Evolutionary conservation across 2,329 filamentous ascomycete species (phyloP), one percentile per base, ranked within the genome.

Genomic region (Chaetomium olivaceum): DNA sequence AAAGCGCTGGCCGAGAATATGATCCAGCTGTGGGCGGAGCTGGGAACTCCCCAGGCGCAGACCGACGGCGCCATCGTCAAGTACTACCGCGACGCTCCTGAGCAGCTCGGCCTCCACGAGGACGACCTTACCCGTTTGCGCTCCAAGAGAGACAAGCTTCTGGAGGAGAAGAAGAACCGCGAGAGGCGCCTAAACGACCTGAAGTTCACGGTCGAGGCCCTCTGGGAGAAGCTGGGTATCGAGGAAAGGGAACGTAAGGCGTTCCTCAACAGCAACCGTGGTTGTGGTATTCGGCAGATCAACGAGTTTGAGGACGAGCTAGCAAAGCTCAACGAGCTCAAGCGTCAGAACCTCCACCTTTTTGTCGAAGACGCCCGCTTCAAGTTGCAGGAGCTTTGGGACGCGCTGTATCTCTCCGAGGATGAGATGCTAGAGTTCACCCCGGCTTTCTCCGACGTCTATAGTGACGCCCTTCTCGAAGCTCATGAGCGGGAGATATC

Each of bases 381-480:
- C 79, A 92, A 91, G 75, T 84, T 99, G 12, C 94, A 98, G 77
- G 93, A 96, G 74, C 86, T 99, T 0, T 99, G 96, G 95, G 95
- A 99, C 75, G 84, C 87, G 0, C 81, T 99, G 1, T 98, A 95
- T 80, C 93, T 96, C 75, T 97, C 92, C 0, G 95, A 99, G 76
- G 95, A 99, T 74, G 95, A 99, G 80, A 98, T 98, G 93, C 87
- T 98, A 64, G 93, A 97, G 71, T 99, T 99, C 72, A 95, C 93
- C 0, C 95, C 96, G 0, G 95, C 93, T 51, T 98, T 98, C 76
- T 96, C 93, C 12, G 95, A 98, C 75, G 94, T 97, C 23, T 97
- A 96, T 79, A 97, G 93, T 73, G 95, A 99, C 76, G 95, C 95
- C 4, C 85, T 99, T 11, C 86, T 99, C 0, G 93, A 96, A 70